These are phyloP conservation scores for Cyberlindnera sargentensis DNA, from an alignment of 805 yeast genomes.

Conservation along the genomic window DNA sequence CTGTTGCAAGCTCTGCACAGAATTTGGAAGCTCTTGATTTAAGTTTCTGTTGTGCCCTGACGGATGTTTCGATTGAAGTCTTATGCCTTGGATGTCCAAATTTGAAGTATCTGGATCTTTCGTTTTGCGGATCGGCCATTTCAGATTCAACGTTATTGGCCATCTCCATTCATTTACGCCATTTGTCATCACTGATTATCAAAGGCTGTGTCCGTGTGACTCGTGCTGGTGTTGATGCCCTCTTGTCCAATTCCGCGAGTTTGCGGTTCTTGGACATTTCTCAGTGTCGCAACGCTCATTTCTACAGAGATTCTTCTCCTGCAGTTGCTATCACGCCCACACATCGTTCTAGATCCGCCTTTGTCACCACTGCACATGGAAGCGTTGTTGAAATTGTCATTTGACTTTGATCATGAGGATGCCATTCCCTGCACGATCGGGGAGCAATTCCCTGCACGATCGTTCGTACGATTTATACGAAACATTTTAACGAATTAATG, in stretches of 20 bases:
- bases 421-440: too few relatives aligned
- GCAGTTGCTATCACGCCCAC: conserved; percentile 47
- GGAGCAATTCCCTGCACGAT: too few relatives aligned
- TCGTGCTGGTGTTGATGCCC: conserved; percentile 66
- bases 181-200: conserved; percentile 41
- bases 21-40: conserved; percentile 50
- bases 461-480: not conserved
- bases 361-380: conserved; percentile 45
- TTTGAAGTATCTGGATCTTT: conserved; percentile 45
- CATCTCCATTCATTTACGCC: conserved; percentile 46
- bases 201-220: conserved; percentile 75
- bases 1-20: conserved; percentile 56
- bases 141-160: conserved; percentile 62
- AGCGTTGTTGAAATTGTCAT: conserved; percentile 53
- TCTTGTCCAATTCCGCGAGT: conserved; percentile 48
- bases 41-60: conserved; percentile 69
- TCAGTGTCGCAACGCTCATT: conserved; percentile 66
- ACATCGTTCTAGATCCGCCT: conserved; percentile 49
- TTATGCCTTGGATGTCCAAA: conserved; percentile 59
- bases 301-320: conserved; percentile 51
- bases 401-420: conserved; percentile 20
- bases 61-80: conserved; percentile 63
- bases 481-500: conserved; percentile 1
- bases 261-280: conserved; percentile 51
- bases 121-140: conserved; percentile 77